Conservation (phyloP, 1,284 basidiomycete species). For the Trichosporon sp. region DNA sequence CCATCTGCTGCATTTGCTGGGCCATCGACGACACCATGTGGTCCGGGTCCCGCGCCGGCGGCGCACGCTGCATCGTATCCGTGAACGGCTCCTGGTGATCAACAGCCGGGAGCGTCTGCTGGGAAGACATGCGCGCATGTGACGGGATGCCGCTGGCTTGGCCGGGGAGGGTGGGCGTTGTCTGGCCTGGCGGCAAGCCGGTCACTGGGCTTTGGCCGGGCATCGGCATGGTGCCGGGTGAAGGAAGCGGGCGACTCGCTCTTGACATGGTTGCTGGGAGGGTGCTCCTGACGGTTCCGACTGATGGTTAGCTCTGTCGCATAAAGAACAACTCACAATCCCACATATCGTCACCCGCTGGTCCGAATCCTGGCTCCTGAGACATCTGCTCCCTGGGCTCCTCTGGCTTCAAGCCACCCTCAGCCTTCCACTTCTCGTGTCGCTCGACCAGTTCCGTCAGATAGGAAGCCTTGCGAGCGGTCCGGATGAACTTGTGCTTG, state of each 20-base stretch:
- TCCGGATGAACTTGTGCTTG: constrained; percentile 91
- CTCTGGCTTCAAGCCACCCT: constrained; percentile 70
- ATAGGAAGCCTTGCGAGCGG: constrained; percentile 89
- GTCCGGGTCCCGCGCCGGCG: constrained; percentile 9
- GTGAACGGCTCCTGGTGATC: constrained; percentile 18
- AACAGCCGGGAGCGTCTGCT: neutral
- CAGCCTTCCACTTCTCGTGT: constrained; percentile 84
- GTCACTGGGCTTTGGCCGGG: neutral
- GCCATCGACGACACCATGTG: constrained; percentile 16
- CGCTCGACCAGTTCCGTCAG: constrained; percentile 93
- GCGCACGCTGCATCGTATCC: constrained; percentile 27
- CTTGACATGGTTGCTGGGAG: constrained; percentile 35
- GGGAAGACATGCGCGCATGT: neutral
- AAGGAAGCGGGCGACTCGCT: constrained; percentile 16
- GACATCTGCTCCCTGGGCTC: constrained; percentile 50
- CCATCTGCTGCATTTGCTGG: constrained; percentile 16
- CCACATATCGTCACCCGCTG: constrained; percentile 85
- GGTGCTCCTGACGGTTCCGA: constrained; percentile 45
- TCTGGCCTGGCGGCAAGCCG: neutral
- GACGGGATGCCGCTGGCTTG: neutral
- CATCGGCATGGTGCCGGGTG: constrained; percentile 7
- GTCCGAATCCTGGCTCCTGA: constrained; percentile 24
- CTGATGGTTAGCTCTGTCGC: constrained; percentile 21
- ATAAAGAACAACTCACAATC: constrained; percentile 61
- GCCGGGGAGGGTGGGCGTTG: neutral